These are phyloP conservation scores for Pythium aphanidermatum DNA, from an alignment of 352 stramenopile species.

Conservation along the genomic window DNA sequence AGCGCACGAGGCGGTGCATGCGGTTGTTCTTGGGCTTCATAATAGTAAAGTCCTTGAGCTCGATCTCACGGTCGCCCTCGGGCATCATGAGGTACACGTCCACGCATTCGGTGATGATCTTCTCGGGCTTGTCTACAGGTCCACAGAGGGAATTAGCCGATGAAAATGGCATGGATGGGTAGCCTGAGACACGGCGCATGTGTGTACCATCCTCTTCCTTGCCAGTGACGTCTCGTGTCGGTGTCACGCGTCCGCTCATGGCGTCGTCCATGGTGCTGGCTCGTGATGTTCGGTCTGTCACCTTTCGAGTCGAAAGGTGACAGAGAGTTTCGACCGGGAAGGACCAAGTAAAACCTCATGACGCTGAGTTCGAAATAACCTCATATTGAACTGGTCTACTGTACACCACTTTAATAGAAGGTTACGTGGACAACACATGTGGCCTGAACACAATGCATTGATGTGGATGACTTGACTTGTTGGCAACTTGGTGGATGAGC, in stretches of 20 bases:
- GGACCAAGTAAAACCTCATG: background rate
- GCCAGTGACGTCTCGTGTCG: slow-evolving; percentile 1
- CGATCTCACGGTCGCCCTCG: slow-evolving; percentile 51
- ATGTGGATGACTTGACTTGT: no score
- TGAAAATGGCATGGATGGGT: background rate
- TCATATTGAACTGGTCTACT: slow-evolving; percentile 3
- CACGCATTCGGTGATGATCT: slow-evolving; percentile 48
- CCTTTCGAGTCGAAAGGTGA: background rate
- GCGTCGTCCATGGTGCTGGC: slow-evolving; percentile 7
- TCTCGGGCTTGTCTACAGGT: slow-evolving; percentile 8
- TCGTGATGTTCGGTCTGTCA: background rate
- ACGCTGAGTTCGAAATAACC: slow-evolving; percentile 1
- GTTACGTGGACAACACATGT: background rate
- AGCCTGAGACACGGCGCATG: background rate
- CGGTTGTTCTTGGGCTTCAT: slow-evolving; percentile 80
- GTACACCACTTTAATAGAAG: background rate
- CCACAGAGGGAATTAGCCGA: slow-evolving; percentile 5
- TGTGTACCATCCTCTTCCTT: slow-evolving; percentile 7
- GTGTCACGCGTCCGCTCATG: slow-evolving; percentile 11
- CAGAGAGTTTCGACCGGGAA: background rate
- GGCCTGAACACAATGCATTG: no score
- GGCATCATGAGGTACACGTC: slow-evolving; percentile 70
- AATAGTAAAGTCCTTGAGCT: slow-evolving; percentile 78
- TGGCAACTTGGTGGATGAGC: no score
- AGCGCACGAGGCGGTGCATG: slow-evolving; percentile 62